A percentile compares a stretch with the other conserved stretches of the same genome.
phyloP scores from a whole-genome alignment of 2,329 filamentous ascomycete genomes.

The Stagonosporopsis tanaceti region DNA sequence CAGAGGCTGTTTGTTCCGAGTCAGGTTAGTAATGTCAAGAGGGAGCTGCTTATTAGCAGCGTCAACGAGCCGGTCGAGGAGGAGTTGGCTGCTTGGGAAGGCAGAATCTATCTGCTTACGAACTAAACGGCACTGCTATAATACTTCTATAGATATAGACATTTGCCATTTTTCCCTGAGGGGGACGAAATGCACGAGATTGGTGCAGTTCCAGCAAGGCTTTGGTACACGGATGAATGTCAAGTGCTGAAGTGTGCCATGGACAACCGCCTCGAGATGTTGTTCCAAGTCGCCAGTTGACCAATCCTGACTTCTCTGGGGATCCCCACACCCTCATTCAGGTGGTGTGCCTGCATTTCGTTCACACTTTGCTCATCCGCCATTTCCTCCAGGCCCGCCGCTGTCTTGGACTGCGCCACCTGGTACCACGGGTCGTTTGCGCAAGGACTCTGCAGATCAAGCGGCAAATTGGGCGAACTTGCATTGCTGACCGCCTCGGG shows the following conservation, averaged over 20 bases:
- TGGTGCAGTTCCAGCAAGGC: neutral
- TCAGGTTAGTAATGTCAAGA: conserved; percentile 40
- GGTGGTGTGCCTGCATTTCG: conserved; percentile 11
- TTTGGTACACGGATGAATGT: neutral
- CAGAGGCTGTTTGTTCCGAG: conserved; percentile 47
- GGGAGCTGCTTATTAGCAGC: conserved; percentile 36
- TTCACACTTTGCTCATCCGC: conserved; percentile 21
- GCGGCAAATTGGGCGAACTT: conserved; percentile 42
- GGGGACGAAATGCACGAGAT: neutral
- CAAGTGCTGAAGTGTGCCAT: conserved; percentile 30
- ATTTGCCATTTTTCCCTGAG: neutral
- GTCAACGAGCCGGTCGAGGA: conserved; percentile 26
- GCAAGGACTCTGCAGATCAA: conserved; percentile 37
- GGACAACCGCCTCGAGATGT: conserved; percentile 42
- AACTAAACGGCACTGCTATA: neutral
- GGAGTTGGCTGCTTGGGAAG: conserved; percentile 39
- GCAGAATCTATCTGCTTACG: conserved; percentile 38
- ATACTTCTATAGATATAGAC: neutral
- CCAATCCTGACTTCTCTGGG: conserved; percentile 26
- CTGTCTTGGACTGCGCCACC: conserved; percentile 46
- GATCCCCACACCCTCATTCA: conserved; percentile 13
- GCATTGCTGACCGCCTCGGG: conserved; percentile 45
- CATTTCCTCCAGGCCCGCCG: conserved; percentile 33
- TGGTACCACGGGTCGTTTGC: conserved; percentile 46
- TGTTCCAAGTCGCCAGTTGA: conserved; percentile 43